Percentiles rank a stretch among this genome's conserved stretches.
Conservation (phyloP, 73 alveolate species). For the Paramecium tetraurelia region DNA sequence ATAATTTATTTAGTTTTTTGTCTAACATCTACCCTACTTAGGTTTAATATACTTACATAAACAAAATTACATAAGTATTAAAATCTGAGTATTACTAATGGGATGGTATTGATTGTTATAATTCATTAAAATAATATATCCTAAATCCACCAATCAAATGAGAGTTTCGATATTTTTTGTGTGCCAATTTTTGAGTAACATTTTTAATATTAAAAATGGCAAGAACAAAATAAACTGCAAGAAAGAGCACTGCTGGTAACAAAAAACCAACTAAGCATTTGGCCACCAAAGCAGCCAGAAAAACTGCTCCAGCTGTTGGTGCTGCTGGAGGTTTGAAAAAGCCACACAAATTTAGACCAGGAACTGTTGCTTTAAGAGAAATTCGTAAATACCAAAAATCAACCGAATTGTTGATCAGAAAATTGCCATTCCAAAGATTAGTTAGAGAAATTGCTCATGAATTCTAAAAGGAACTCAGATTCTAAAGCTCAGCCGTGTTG, state of each 20-base stretch:
- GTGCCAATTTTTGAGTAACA: constrained; percentile 15
- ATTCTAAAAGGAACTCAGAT: constrained; percentile 81
- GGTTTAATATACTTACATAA: neutral
- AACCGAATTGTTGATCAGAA: constrained; percentile 81
- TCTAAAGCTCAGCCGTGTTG: constrained; percentile 82
- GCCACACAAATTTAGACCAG: constrained; percentile 92
- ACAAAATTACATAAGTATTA: neutral
- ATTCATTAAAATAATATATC: neutral
- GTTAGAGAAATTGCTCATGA: constrained; percentile 92
- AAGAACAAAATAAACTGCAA: constrained; percentile 72
- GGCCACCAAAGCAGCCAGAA: constrained; percentile 86
- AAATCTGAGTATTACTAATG: neutral
- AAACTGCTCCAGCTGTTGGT: constrained; percentile 78
- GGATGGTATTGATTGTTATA: neutral
- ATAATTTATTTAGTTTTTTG: neutral
- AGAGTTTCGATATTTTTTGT: neutral
- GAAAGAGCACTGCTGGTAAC: constrained; percentile 73
- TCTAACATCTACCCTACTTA: neutral
- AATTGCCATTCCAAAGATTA: constrained; percentile 82
- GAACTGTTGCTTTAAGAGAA: constrained; percentile 92
- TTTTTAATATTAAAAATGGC: constrained; percentile 58
- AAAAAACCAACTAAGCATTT: constrained; percentile 79
- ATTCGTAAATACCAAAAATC: constrained; percentile 86
- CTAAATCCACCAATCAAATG: constrained; percentile 38
- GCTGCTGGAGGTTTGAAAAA: constrained; percentile 81